Conservation (phyloP, 2,329 filamentous ascomycete genomes). For the Akanthomyces muscarius region DNA sequence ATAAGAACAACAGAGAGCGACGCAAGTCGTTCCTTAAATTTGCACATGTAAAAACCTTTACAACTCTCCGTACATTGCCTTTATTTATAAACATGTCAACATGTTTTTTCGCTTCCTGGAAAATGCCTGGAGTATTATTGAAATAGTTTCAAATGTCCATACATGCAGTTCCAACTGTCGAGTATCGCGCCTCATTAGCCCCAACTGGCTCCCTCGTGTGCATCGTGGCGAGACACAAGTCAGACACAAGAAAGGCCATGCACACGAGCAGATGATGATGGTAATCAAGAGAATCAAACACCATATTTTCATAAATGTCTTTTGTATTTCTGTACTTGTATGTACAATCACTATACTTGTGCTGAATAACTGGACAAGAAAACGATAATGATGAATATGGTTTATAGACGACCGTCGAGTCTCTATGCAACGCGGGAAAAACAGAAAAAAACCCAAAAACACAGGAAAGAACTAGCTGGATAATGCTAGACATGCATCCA, state of each 20-base stretch:
- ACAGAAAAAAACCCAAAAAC: neutral
- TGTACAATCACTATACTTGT: neutral
- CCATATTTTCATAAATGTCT: neutral
- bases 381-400: no score
- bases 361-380: neutral
- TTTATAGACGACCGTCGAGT: neutral
- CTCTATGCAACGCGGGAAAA: neutral
- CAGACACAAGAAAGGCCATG: no score
- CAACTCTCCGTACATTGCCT: neutral
- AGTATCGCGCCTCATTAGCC: no score
- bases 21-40: neutral
- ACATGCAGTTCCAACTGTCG: no score
- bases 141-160: no score
- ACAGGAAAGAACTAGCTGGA: constrained; percentile 34
- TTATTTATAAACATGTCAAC: neutral
- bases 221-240: no score
- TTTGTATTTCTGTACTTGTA: constrained; percentile 1
- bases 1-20: neutral
- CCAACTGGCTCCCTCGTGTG: no score
- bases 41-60: neutral
- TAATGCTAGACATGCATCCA: constrained; percentile 78
- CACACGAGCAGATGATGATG: no score
- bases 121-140: no score
- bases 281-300: no score
- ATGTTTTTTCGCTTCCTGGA: neutral